Conservation (phyloP, 257 asterid genomes). For the Solanum etuberosum region DNA sequence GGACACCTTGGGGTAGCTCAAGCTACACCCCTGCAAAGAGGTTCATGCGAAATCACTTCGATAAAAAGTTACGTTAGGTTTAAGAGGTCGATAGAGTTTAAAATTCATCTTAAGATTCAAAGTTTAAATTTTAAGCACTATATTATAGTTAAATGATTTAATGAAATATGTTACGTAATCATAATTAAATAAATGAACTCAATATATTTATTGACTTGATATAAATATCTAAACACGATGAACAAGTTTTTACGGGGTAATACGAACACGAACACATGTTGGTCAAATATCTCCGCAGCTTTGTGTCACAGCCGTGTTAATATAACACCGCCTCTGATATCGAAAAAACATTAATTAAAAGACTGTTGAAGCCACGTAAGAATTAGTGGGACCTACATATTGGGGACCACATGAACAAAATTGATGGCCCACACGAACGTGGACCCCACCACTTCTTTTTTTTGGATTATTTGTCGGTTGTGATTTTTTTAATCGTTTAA, state of each 20-base stretch:
- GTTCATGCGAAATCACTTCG: background rate
- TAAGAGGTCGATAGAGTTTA: background rate
- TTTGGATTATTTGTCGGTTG: constrained; percentile 28
- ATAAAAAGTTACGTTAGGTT: background rate
- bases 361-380: background rate
- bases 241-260: background rate
- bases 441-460: constrained; percentile 28
- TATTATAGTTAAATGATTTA: background rate
- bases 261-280: constrained; percentile 6
- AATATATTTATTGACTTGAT: too few species aligned
- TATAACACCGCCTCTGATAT: constrained; percentile 1
- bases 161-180: background rate
- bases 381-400: background rate
- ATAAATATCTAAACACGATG: too few species aligned
- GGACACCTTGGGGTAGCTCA: too few species aligned
- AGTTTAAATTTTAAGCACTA: too few species aligned
- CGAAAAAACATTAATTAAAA: background rate
- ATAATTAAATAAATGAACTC: background rate
- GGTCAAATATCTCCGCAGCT: background rate
- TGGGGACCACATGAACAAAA: background rate
- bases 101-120: background rate
- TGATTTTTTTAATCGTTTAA: constrained; percentile 1
- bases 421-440: background rate
- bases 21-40: background rate
- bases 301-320: constrained; percentile 10